These are phyloP conservation scores for Aspergillus sp. DNA, from an alignment of 2,329 filamentous ascomycete genomes.

Conservation along the genomic window DNA sequence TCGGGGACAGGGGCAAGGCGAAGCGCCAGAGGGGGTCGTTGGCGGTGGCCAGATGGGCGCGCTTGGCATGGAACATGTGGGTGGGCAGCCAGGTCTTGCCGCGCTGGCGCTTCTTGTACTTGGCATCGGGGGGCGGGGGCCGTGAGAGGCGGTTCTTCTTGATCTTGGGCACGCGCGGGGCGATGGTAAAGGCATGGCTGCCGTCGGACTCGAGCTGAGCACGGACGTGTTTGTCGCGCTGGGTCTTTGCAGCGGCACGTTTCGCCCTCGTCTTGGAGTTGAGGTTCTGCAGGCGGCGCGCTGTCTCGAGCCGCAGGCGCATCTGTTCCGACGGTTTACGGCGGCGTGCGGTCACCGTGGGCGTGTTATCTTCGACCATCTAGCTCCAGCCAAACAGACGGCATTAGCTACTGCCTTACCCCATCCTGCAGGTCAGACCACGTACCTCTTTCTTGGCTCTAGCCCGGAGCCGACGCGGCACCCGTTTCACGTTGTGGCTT, in stretches of 20 bases:
- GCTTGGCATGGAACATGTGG: slow-evolving; percentile 89
- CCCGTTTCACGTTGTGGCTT: slow-evolving; percentile 89
- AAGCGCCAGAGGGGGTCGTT: slow-evolving; percentile 86
- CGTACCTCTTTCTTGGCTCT: slow-evolving; percentile 64
- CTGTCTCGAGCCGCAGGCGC: slow-evolving; percentile 68
- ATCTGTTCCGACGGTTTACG: slow-evolving; percentile 46
- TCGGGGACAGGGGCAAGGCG: slow-evolving; percentile 78
- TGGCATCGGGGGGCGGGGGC: slow-evolving; percentile 61
- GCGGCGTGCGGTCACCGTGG: slow-evolving; percentile 63
- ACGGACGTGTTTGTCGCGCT: slow-evolving; percentile 31
- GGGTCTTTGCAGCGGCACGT: slow-evolving; percentile 44
- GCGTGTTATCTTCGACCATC: slow-evolving; percentile 90
- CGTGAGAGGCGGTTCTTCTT: slow-evolving; percentile 68
- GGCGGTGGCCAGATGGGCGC: slow-evolving; percentile 81
- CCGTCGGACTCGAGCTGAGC: slow-evolving; percentile 22
- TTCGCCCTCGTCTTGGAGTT: slow-evolving; percentile 45
- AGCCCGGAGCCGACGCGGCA: slow-evolving; percentile 72
- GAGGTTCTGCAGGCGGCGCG: slow-evolving; percentile 66
- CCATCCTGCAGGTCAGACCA: not conserved
- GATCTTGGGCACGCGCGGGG: slow-evolving; percentile 59
- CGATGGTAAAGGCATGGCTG: slow-evolving; percentile 34
- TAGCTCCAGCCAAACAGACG: slow-evolving; percentile 39
- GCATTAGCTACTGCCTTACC: not conserved
- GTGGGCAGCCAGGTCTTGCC: slow-evolving; percentile 94
- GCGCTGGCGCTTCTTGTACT: slow-evolving; percentile 80